A percentile compares a stretch with the other conserved stretches of the same genome.
phyloP scores from a whole-genome alignment of 352 stramenopile genomes.

The Pythium dissotocum region DNA sequence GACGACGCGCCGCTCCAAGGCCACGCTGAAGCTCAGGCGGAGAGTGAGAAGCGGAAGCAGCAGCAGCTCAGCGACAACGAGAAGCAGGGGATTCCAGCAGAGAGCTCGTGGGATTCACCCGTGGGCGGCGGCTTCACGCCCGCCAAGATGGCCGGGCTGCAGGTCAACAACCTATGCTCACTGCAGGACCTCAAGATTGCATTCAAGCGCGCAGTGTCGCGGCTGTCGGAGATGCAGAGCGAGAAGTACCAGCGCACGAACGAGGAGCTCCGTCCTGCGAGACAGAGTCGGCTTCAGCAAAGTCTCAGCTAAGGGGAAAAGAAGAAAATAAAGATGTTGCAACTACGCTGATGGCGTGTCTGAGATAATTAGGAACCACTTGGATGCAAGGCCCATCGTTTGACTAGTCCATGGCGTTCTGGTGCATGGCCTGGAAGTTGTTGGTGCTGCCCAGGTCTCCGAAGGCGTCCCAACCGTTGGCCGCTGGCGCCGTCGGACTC shows the following conservation, averaged over 20 bases:
- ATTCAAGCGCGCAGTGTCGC: conserved; percentile 77
- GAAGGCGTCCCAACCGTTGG: conserved; percentile 24
- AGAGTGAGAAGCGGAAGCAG: conserved; percentile 43
- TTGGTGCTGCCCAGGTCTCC: conserved; percentile 1
- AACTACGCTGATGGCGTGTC: background rate
- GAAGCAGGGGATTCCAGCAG: conserved; percentile 50
- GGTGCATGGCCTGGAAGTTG: conserved; percentile 29
- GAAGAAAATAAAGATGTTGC: conserved; percentile 19
- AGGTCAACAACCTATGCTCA: conserved; percentile 64
- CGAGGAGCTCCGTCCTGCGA: conserved; percentile 27
- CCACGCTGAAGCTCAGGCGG: conserved; percentile 30
- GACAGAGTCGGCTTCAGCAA: conserved; percentile 32
- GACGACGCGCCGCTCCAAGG: conserved; percentile 38
- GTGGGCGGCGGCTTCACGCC: conserved; percentile 58
- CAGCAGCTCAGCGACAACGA: conserved; percentile 40
- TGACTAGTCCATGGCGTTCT: conserved; percentile 16
- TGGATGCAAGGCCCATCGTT: no score
- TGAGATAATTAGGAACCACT: background rate
- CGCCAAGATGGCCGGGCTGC: conserved; percentile 53
- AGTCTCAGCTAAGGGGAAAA: background rate
- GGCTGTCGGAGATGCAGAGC: conserved; percentile 88
- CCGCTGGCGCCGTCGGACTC: conserved; percentile 19
- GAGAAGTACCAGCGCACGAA: conserved; percentile 64
- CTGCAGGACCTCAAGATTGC: conserved; percentile 76
- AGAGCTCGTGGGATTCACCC: conserved; percentile 69